Evolutionary conservation across 495 filamentous ascomycete genomes (phyloP), one percentile per base, ranked within the genome.

Genomic region (Xylaria flabelliformis): DNA sequence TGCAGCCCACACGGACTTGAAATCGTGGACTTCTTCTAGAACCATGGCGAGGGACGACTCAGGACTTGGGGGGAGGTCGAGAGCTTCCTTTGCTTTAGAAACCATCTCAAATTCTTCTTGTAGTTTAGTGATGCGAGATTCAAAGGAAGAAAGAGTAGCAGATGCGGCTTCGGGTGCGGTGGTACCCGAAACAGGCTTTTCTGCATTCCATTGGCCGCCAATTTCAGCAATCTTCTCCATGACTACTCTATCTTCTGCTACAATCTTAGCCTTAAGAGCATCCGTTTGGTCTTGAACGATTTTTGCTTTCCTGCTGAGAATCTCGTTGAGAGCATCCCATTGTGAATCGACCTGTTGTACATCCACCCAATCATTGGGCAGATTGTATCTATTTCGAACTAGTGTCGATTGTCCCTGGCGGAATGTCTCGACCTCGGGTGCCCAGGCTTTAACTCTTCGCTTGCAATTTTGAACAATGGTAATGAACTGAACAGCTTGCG

Each of bases 401-500:
- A 99, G 87, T 0, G 94, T 95, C 19, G 93, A 95, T 80, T 98
- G 94, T 53, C 97, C 96, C 80, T 97, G 94, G 21, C 94, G 89
- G 84, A 99, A 99, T 2, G 93, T 90, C 74, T 97, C 95, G 21
- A 99, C 91, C 75, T 99, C 96, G 1, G 95, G 94, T 44, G 93
- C 93, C 96, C 96, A 99, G 0, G 91, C 85, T 78, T 93, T 94
- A 53, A 94, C 94, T 77, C 96, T 95, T 29, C 94, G 90, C 83
- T 95, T 97, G 81, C 94, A 97, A 71, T 92, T 93, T 81, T 99
- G 97, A 12, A 99, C 96, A 67, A 94, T 93, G 0, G 96, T 98
- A 77, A 99, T 99, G 83, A 98, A 99, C 36, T 95, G 92, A 17
- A 99, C 97, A 15, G 97, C 97, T 79, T 98, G 94, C 4, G 94